Evolutionary conservation across 1,284 basidiomycete species (phyloP).

Genomic region (Sphagnurus paluster): DNA sequence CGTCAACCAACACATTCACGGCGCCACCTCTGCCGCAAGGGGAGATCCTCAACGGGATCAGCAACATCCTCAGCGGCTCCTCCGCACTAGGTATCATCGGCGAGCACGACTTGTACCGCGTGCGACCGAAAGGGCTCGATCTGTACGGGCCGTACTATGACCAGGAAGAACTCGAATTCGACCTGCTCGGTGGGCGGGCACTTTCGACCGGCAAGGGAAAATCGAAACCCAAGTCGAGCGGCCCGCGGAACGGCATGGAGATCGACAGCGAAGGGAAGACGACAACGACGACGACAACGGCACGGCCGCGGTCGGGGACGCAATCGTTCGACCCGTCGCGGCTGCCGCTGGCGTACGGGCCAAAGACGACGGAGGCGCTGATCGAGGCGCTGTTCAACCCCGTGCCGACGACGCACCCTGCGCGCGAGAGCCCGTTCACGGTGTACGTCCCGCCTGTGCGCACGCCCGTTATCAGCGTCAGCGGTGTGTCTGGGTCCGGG

Average conservation of each 20-base stretch:
- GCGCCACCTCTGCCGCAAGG: constrained; percentile 69
- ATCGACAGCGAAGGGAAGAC: not conserved
- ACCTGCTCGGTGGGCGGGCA: constrained; percentile 27
- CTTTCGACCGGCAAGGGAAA: constrained; percentile 8
- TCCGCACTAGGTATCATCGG: constrained; percentile 25
- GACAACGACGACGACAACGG: constrained; percentile 1
- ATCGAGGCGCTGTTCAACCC: constrained; percentile 82
- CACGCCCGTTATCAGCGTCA: not conserved
- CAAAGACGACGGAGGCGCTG: constrained; percentile 64
- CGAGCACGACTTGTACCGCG: constrained; percentile 53
- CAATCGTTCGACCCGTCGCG: constrained; percentile 45
- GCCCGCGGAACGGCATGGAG: constrained; percentile 2
- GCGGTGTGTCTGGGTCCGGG: not conserved
- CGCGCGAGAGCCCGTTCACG: constrained; percentile 60
- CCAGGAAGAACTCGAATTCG: constrained; percentile 35
- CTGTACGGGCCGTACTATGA: constrained; percentile 44
- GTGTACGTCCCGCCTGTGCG: constrained; percentile 35
- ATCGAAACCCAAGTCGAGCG: constrained; percentile 1
- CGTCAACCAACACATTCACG: constrained; percentile 46
- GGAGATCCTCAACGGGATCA: constrained; percentile 68
- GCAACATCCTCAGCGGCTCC: constrained; percentile 39
- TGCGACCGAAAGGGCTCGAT: constrained; percentile 51
- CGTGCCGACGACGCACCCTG: constrained; percentile 43
- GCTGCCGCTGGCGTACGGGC: constrained; percentile 52
- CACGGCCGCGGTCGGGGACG: constrained; percentile 12